A percentile compares a stretch with the other conserved stretches of the same genome.
These are phyloP conservation scores for Sugiyamaella floridensis DNA, from an alignment of 805 yeast species.

Conservation along the genomic window DNA sequence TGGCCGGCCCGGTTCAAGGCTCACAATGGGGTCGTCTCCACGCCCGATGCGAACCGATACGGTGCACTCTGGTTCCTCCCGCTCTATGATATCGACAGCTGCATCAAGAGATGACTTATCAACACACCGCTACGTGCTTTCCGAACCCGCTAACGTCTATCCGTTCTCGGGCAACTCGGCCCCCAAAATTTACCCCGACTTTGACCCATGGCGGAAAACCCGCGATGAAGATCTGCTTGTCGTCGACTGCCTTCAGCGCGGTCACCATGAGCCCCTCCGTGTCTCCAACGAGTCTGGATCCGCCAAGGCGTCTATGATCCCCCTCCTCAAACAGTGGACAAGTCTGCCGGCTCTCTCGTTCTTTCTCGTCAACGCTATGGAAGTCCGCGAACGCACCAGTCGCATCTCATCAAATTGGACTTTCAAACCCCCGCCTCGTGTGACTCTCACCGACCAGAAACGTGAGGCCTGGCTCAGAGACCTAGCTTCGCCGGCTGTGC, in stretches of 20 bases:
- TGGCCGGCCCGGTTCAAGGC: not conserved
- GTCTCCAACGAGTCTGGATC: slow-evolving; percentile 63
- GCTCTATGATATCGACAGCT: not conserved
- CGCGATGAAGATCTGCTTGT: slow-evolving; percentile 48
- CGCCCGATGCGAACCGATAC: not conserved
- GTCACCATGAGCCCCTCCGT: slow-evolving; percentile 56
- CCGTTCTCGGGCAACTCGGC: slow-evolving; percentile 24
- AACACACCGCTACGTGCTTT: slow-evolving; percentile 28
- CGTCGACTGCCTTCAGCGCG: slow-evolving; percentile 56
- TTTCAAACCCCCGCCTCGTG: slow-evolving; percentile 80
- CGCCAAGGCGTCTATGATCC: slow-evolving; percentile 51
- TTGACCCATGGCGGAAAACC: slow-evolving; percentile 60
- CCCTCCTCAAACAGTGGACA: slow-evolving; percentile 33
- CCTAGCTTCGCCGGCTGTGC: slow-evolving; percentile 58
- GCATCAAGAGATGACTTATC: slow-evolving; percentile 22
- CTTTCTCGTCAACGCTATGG: slow-evolving; percentile 43
- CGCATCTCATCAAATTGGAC: slow-evolving; percentile 44
- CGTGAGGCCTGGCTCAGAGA: slow-evolving; percentile 81
- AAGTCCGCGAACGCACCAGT: slow-evolving; percentile 40
- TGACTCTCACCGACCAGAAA: slow-evolving; percentile 81
- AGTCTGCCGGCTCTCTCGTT: slow-evolving; percentile 44
- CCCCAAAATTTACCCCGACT: slow-evolving; percentile 52
- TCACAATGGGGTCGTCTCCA: not conserved
- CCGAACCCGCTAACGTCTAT: slow-evolving; percentile 31
- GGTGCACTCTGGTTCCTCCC: not conserved